These are phyloP conservation scores for Pyrenophora teres DNA, from an alignment of 2,329 filamentous ascomycete species.

Conservation along the genomic window DNA sequence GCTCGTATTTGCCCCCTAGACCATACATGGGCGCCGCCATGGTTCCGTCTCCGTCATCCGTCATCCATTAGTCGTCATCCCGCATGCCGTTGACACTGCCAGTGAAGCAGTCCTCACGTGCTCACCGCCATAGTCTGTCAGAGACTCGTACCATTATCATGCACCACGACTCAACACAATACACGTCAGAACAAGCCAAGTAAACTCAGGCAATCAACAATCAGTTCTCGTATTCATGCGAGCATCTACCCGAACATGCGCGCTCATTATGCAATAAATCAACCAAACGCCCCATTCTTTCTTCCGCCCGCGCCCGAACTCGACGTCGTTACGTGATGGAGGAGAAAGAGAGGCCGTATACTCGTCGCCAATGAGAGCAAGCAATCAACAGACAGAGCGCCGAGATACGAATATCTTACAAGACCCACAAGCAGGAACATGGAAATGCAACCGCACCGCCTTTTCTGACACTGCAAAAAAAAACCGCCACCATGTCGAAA, in stretches of 20 bases:
- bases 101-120: too few species aligned
- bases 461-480: slow-evolving; percentile 29
- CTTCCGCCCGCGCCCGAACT: slow-evolving; percentile 16
- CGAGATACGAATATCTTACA: slow-evolving; percentile 41
- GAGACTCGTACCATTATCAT: too few species aligned
- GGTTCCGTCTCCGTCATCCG: too few species aligned
- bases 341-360: slow-evolving; percentile 16
- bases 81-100: too few species aligned
- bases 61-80: too few species aligned
- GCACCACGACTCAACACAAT: background rate
- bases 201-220: background rate
- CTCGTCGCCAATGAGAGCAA: slow-evolving; percentile 19
- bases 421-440: slow-evolving; percentile 10
- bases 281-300: slow-evolving; percentile 32
- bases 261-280: slow-evolving; percentile 40
- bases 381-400: slow-evolving; percentile 22
- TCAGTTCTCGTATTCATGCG: slow-evolving; percentile 27
- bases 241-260: slow-evolving; percentile 25
- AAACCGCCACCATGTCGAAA: slow-evolving; percentile 29
- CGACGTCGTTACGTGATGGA: slow-evolving; percentile 9
- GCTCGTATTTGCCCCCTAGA: too few species aligned
- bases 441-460: slow-evolving; percentile 40
- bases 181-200: too few species aligned
- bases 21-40: too few species aligned
- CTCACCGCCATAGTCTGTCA: too few species aligned